A percentile compares a stretch with the other conserved stretches of the same genome.
Conservation (phyloP, 2,329 filamentous ascomycete genomes). For the Beauveria sp. region DNA sequence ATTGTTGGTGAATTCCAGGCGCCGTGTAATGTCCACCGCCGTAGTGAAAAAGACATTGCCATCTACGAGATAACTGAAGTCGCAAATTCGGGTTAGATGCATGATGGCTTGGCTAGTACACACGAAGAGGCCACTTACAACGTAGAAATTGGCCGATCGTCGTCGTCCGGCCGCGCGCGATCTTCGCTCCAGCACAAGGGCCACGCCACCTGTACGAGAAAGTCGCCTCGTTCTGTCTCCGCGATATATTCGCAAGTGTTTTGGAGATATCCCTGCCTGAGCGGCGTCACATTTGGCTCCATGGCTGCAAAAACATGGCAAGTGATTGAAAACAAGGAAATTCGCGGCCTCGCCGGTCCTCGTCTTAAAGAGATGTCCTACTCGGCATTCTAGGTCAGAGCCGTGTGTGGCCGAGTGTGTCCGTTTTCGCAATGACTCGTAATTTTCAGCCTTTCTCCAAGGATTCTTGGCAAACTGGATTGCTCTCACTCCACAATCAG, state of each 20-base stretch:
- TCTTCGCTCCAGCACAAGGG: constrained; percentile 22
- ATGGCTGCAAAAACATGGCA: not conserved
- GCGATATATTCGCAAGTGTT: constrained; percentile 22
- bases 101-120: not conserved
- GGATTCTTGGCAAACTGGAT: not conserved
- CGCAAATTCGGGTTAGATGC: not conserved
- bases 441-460: not conserved
- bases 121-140: constrained; percentile 19
- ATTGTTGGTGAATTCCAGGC: constrained; percentile 20
- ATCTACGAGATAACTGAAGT: constrained; percentile 25
- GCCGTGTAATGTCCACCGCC: constrained; percentile 23
- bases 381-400: not conserved
- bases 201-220: constrained; percentile 24
- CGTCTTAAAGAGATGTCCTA: not conserved
- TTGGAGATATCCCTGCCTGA: constrained; percentile 13
- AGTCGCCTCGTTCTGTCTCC: constrained; percentile 21
- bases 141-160: constrained; percentile 15
- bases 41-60: constrained; percentile 29
- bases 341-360: not conserved
- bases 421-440: not conserved
- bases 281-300: not conserved
- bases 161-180: constrained; percentile 17
- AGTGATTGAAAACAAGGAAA: not conserved
- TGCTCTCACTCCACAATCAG: not conserved
- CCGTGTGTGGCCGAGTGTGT: not conserved